Percentiles rank a stretch among this genome's conserved stretches.
Evolutionary conservation across 129 eudicot species (phyloP).

Genomic region (Chrysanthemum makinoi): DNA sequence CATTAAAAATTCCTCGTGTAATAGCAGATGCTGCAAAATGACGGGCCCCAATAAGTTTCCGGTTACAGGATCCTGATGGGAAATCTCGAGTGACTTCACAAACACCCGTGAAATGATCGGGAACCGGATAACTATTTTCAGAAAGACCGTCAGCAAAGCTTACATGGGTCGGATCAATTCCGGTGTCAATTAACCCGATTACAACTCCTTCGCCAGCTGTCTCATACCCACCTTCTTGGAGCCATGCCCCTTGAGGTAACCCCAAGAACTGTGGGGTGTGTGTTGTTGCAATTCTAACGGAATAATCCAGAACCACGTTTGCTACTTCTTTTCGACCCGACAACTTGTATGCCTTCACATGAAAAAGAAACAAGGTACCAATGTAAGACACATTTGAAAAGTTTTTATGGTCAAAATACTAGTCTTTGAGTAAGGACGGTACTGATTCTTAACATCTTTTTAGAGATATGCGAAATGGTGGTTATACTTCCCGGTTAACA

Average conservation of each 20-base stretch:
- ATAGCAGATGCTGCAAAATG: constrained; percentile 99
- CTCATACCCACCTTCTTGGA: constrained; percentile 75
- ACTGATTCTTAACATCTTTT: too few relatives aligned
- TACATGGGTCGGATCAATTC: constrained; percentile 87
- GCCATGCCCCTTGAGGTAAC: constrained; percentile 97
- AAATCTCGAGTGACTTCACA: constrained; percentile 95
- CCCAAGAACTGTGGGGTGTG: constrained; percentile 96
- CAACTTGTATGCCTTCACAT: constrained; percentile 68
- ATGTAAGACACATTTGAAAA: background rate
- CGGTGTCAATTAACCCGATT: constrained; percentile 93
- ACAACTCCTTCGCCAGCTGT: constrained; percentile 94
- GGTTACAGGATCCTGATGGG: constrained; percentile 97
- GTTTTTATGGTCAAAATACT: too few relatives aligned
- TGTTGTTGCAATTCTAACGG: constrained; percentile 88
- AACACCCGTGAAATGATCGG: constrained; percentile 72
- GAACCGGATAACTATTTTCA: constrained; percentile 70
- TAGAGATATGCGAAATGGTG: too few relatives aligned
- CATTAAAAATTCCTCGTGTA: constrained; percentile 91
- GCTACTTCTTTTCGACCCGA: constrained; percentile 75
- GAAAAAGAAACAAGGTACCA: background rate
- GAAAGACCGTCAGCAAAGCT: constrained; percentile 72
- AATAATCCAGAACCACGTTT: constrained; percentile 72
- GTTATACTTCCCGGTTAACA: too few relatives aligned
- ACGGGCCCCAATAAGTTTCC: constrained; percentile 95
- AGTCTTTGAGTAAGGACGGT: too few relatives aligned